A percentile compares a stretch with the other conserved stretches of the same genome.
phyloP scores from a whole-genome alignment of 139 green algal species.

The Spirogloea muscicola region DNA sequence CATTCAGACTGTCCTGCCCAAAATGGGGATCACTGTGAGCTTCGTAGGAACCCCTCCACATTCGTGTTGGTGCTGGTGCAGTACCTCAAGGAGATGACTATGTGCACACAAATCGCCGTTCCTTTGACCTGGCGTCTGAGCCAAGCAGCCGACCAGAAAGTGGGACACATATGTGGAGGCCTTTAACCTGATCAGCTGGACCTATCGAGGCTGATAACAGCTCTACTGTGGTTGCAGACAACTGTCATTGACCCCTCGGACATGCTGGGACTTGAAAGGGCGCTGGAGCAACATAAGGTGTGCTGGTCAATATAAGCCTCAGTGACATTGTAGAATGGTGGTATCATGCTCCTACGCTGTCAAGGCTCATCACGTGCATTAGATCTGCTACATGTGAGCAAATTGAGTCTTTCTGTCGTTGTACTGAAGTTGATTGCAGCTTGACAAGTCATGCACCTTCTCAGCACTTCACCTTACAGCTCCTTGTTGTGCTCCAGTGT shows the following conservation, averaged over 20 bases:
- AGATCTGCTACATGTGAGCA: too few relatives aligned
- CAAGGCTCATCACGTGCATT: too few relatives aligned
- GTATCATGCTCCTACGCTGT: too few relatives aligned
- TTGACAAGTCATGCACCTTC: too few relatives aligned
- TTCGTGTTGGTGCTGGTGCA: background rate
- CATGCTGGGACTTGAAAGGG: slow-evolving; percentile 66
- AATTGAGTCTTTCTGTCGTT: too few relatives aligned
- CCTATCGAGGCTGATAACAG: too few relatives aligned
- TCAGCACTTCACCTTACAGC: too few relatives aligned
- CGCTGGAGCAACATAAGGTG: slow-evolving; percentile 53
- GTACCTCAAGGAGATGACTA: background rate
- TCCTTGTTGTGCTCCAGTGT: slow-evolving; percentile 29
- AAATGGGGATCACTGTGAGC: slow-evolving; percentile 85
- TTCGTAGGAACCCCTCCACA: background rate
- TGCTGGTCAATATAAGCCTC: too few relatives aligned
- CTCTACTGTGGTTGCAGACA: slow-evolving; percentile 49
- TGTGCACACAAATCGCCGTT: background rate
- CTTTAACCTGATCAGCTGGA: too few relatives aligned
- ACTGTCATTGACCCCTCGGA: slow-evolving; percentile 96
- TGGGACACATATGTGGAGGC: background rate
- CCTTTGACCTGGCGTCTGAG: background rate
- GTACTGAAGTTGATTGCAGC: too few relatives aligned
- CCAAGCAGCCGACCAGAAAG: background rate
- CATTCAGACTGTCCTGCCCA: slow-evolving; percentile 95
- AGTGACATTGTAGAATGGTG: too few relatives aligned